Evolutionary conservation across 1,284 basidiomycete genomes (phyloP), one percentile per base, ranked within the genome.

Genomic region (Fistulinella cinereoalba): DNA sequence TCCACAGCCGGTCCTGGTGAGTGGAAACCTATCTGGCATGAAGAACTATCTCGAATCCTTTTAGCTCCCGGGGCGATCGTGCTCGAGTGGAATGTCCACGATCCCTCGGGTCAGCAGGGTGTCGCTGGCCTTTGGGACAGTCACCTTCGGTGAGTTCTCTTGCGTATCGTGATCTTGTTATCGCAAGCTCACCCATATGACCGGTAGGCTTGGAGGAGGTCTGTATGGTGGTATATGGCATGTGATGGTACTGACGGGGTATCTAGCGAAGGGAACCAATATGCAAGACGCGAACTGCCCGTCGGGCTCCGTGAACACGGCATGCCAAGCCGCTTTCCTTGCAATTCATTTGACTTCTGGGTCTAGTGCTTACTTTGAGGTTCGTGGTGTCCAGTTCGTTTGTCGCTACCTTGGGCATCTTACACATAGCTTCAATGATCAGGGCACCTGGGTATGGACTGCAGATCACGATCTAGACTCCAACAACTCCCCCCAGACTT

Each of bases 111-210:
- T 28, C 66, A 73, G 47, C 73, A 78, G 56, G 81, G 72, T 16
- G 72, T 71, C 0, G 75, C 73, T n/a, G 80, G 77, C 12, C 71
- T 76, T 47, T 82, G 80, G 79, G 79, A 82, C 50, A 73, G 71
- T 19, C 78, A 81, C 55, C 57, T 61, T 19, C 49, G 55, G 53
- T 59, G 58, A 53, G 52, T 41, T 18, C 6, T 44, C 6, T 7
- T 27, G 25, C 12, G 12, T 12, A 12, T 7, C 15, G 19, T 38
- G 1, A 3, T 24, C 24, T 4, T 40, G 2, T 10, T 12, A 11
- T 15, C 2, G 18, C 19, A n/a, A 1, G 27, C 37, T 53, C 43
- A 50, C 36, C 12, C 8, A 0, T 32, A 10, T 31, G 43, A 19
- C 38, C n/a, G 45, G 28, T 23, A 56, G 51, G 27, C 46, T 71